phyloP scores from a whole-genome alignment of 1,284 basidiomycete genomes.

The Cutaneotrichosporon spelunceum region DNA sequence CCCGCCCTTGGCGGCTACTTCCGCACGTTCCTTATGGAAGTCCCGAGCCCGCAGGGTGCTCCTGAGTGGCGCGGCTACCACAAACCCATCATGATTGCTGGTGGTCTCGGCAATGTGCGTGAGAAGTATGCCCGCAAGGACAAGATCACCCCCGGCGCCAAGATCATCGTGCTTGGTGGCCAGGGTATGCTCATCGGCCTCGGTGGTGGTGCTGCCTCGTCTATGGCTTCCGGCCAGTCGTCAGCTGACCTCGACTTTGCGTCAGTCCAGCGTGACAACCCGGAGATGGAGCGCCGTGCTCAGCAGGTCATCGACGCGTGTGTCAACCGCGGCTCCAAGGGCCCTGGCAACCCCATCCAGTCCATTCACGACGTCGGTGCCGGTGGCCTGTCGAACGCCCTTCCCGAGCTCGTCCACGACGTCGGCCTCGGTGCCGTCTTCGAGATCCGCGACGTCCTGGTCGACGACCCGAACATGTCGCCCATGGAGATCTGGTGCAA shows the following conservation, averaged over 20 bases:
- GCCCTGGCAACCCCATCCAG: constrained; percentile 71
- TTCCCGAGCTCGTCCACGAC: constrained; percentile 96
- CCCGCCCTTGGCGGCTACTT: constrained; percentile 77
- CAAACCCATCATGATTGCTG: constrained; percentile 99
- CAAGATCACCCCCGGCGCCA: constrained; percentile 70
- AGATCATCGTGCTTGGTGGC: constrained; percentile 92
- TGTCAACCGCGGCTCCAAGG: constrained; percentile 59
- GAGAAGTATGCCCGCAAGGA: constrained; percentile 74
- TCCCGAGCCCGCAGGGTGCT: constrained; percentile 60
- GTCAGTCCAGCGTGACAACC: constrained; percentile 94
- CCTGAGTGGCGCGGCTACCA: constrained; percentile 76
- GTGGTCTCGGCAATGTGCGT: constrained; percentile 90
- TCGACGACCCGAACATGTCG: constrained; percentile 90
- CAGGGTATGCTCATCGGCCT: constrained; percentile 96
- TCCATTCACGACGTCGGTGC: constrained; percentile 98
- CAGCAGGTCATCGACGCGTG: constrained; percentile 97
- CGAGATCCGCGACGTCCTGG: constrained; percentile 88
- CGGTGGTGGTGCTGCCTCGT: constrained; percentile 93
- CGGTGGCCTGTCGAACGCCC: constrained; percentile 91
- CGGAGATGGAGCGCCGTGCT: constrained; percentile 95
- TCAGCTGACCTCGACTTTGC: constrained; percentile 94
- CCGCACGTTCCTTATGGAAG: constrained; percentile 78
- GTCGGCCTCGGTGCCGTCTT: constrained; percentile 85
- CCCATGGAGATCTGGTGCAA: constrained; percentile 99
- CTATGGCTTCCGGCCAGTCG: constrained; percentile 80